These are phyloP conservation scores for Aspergillus homomorphus DNA, from an alignment of 495 filamentous ascomycete genomes.

Conservation along the genomic window DNA sequence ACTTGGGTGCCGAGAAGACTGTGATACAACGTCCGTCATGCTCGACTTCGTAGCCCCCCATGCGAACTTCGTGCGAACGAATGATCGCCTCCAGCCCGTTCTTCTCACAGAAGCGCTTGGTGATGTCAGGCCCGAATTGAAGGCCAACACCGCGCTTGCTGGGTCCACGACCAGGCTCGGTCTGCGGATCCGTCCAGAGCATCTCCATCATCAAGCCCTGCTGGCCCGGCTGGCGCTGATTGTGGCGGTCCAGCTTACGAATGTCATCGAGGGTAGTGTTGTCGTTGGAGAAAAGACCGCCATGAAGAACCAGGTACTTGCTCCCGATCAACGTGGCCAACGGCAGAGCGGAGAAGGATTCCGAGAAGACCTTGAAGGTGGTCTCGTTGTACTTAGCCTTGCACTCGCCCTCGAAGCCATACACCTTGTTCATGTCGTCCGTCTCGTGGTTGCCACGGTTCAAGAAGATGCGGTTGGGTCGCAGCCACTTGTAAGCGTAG, in stretches of 20 bases:
- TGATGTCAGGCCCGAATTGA: conserved; percentile 96
- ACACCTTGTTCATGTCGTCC: conserved; percentile 98
- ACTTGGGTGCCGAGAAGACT: conserved; percentile 98
- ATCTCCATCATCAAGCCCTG: conserved; percentile 99
- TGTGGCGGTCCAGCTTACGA: conserved; percentile 84
- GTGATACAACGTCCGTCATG: conserved; percentile 96
- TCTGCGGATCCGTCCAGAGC: conserved; percentile 97
- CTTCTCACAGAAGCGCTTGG: conserved; percentile 92
- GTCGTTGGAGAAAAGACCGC: conserved; percentile 96
- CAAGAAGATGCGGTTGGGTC: conserved; percentile 83
- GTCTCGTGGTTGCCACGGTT: conserved; percentile 99
- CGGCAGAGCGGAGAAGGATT: conserved; percentile 93
- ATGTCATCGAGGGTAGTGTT: conserved; percentile 90
- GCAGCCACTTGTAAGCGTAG: conserved; percentile 96
- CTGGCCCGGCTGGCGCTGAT: conserved; percentile 94
- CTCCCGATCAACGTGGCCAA: conserved; percentile 87
- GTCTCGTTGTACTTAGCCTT: conserved; percentile 96
- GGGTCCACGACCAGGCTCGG: conserved; percentile 78
- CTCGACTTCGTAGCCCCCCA: conserved; percentile 97
- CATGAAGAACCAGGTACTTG: conserved; percentile 92
- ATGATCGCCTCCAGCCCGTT: conserved; percentile 95
- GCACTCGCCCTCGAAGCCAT: conserved; percentile 98
- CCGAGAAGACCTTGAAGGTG: conserved; percentile 95
- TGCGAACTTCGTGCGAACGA: conserved; percentile 93
- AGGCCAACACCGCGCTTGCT: conserved; percentile 96